Percentiles rank a stretch among this genome's conserved stretches.
phyloP scores from a whole-genome alignment of 495 filamentous ascomycete species.

The Penicillium maclennaniae region DNA sequence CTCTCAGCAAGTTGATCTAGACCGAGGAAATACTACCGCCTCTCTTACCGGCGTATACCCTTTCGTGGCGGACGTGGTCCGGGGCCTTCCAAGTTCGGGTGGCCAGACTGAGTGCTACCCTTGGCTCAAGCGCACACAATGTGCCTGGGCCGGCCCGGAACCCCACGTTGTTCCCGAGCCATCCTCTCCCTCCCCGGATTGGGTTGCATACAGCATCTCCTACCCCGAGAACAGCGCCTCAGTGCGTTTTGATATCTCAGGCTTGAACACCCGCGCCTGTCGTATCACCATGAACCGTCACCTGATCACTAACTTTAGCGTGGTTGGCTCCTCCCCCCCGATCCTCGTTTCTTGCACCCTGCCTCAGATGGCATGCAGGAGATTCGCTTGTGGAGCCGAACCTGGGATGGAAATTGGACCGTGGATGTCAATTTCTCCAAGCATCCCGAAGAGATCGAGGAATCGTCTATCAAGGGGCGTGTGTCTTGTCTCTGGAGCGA shows the following conservation, averaged over 20 bases:
- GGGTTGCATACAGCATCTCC: constrained; percentile 62
- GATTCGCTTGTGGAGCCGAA: constrained; percentile 67
- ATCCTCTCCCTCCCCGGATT: constrained; percentile 43
- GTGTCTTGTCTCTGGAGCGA: constrained; percentile 89
- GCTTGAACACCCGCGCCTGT: constrained; percentile 67
- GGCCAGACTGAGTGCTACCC: constrained; percentile 40
- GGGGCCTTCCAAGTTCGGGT: constrained; percentile 64
- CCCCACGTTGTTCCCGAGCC: constrained; percentile 49
- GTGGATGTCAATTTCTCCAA: constrained; percentile 69
- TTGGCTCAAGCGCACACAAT: constrained; percentile 50
- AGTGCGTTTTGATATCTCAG: constrained; percentile 53
- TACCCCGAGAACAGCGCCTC: constrained; percentile 36
- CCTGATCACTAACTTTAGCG: constrained; percentile 57
- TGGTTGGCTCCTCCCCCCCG: constrained; percentile 50
- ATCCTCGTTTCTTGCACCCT: constrained; percentile 54
- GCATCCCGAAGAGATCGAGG: constrained; percentile 23
- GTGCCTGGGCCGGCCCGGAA: constrained; percentile 65
- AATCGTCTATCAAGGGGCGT: constrained; percentile 56
- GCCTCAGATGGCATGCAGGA: constrained; percentile 51
- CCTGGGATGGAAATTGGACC: constrained; percentile 70
- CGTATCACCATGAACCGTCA: constrained; percentile 33
- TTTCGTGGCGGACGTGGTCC: constrained; percentile 65
- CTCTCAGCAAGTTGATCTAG: constrained; percentile 74
- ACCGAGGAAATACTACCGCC: constrained; percentile 63
- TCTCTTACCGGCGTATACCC: constrained; percentile 67